Conservation (phyloP, 305 asterid genomes). For the Euphrasia arctica region DNA sequence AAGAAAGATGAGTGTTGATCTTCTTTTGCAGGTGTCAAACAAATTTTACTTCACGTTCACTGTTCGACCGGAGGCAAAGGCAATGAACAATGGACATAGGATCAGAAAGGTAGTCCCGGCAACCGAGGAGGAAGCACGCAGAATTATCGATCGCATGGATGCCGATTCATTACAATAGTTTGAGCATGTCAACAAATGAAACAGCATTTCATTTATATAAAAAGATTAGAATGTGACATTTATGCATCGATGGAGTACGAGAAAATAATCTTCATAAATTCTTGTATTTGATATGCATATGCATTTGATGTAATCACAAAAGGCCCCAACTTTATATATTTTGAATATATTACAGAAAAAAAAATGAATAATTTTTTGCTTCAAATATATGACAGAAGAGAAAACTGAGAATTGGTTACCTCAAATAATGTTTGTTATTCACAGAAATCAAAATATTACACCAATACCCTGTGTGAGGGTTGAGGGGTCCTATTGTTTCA, state of each 20-base stretch:
- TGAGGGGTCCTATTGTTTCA: neutral
- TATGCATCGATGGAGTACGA: neutral
- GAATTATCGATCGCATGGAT: slow-evolving; percentile 74
- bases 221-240: neutral
- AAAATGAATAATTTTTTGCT: too few species aligned
- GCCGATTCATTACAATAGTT: slow-evolving; percentile 50
- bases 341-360: too few species aligned
- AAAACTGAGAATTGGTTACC: too few species aligned
- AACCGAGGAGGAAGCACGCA: slow-evolving; percentile 89
- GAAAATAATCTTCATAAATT: neutral
- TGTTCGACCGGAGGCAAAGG: slow-evolving; percentile 79
- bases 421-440: neutral
- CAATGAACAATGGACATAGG: slow-evolving; percentile 50
- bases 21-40: slow-evolving; percentile 67
- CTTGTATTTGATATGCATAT: slow-evolving; percentile 1
- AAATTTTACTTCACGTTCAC: slow-evolving; percentile 87
- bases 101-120: slow-evolving; percentile 95
- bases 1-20: neutral
- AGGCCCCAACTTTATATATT: too few species aligned
- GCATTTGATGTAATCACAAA: too few species aligned
- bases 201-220: neutral
- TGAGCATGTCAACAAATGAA: neutral
- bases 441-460: neutral
- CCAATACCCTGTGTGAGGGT: slow-evolving; percentile 1
- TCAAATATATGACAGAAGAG: too few species aligned